These are phyloP conservation scores for Fusarium equiseti DNA, from an alignment of 2,329 filamentous ascomycete genomes.

Conservation along the genomic window DNA sequence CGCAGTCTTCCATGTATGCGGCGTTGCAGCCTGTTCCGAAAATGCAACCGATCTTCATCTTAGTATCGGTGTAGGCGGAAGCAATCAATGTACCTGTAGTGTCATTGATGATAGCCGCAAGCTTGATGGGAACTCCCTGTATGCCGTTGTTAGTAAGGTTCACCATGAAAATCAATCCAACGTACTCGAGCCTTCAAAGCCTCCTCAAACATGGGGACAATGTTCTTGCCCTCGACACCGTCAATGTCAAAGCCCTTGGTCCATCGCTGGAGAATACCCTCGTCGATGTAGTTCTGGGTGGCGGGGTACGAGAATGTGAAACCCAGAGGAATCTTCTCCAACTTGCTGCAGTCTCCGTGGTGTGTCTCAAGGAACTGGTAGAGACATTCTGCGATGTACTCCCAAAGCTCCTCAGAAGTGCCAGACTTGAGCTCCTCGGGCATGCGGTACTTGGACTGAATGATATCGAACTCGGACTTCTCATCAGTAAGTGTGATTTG, in stretches of 20 bases:
- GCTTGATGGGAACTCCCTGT: conserved; percentile 88
- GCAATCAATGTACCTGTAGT: conserved; percentile 97
- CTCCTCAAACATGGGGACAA: conserved; percentile 87
- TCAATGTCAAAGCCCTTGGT: conserved; percentile 97
- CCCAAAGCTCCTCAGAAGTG: conserved; percentile 87
- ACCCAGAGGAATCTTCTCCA: conserved; percentile 80
- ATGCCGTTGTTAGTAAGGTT: conserved; percentile 22
- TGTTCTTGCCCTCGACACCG: conserved; percentile 90
- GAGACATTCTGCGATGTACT: conserved; percentile 93
- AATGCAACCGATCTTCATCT: conserved; percentile 96
- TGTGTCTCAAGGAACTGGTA: conserved; percentile 91
- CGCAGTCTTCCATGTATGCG: conserved; percentile 95
- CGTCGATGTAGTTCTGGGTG: conserved; percentile 92
- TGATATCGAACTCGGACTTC: conserved; percentile 92
- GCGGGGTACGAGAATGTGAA: conserved; percentile 98
- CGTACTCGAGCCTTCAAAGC: conserved; percentile 72
- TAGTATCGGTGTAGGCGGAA: conserved; percentile 93
- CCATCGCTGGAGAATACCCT: conserved; percentile 93
- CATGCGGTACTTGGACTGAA: conserved; percentile 96
- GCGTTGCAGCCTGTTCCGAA: conserved; percentile 99
- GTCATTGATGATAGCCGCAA: conserved; percentile 95
- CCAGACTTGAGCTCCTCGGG: conserved; percentile 92
- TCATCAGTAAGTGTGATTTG: conserved; percentile 89
- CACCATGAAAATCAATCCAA: neutral
- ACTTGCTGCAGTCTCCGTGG: conserved; percentile 73